These are phyloP conservation scores for Salix caprea DNA, from an alignment of 345 rosid genomes.

Conservation along the genomic window DNA sequence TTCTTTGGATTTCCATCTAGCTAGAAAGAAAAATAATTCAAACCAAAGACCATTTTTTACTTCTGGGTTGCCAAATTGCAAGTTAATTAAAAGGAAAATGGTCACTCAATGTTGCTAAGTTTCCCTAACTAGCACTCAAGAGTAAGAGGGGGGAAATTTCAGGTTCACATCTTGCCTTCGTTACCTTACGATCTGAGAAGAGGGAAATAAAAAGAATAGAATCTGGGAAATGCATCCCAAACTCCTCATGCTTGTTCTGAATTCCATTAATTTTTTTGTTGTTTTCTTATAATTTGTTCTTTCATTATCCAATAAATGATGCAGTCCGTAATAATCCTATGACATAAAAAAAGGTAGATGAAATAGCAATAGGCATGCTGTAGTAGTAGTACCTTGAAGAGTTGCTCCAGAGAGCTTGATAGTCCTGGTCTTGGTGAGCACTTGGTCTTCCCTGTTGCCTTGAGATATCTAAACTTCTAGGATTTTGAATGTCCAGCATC, in stretches of 20 bases:
- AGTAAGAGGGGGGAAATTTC: neutral
- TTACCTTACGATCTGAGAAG: neutral
- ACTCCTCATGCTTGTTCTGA: neutral
- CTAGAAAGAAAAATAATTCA: too few species aligned
- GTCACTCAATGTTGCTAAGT: neutral
- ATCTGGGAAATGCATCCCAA: neutral
- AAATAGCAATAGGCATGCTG: neutral
- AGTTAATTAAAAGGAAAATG: neutral
- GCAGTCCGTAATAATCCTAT: neutral
- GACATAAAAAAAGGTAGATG: neutral
- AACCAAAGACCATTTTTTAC: neutral
- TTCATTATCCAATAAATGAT: neutral
- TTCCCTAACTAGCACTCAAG: neutral
- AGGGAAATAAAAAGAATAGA: neutral
- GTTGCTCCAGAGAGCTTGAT: constrained; percentile 61
- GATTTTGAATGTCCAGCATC: constrained; percentile 59
- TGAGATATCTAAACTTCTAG: constrained; percentile 45
- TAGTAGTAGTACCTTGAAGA: constrained; percentile 46
- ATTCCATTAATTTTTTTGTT: neutral
- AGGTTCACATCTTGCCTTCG: neutral
- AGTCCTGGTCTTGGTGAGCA: constrained; percentile 40
- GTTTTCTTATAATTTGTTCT: neutral
- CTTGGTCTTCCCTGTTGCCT: constrained; percentile 41
- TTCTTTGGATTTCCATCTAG: neutral
- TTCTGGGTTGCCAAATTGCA: neutral